phyloP scores from a whole-genome alignment of 768 basidiomycete genomes.

The Pleurotus citrinopileatus region DNA sequence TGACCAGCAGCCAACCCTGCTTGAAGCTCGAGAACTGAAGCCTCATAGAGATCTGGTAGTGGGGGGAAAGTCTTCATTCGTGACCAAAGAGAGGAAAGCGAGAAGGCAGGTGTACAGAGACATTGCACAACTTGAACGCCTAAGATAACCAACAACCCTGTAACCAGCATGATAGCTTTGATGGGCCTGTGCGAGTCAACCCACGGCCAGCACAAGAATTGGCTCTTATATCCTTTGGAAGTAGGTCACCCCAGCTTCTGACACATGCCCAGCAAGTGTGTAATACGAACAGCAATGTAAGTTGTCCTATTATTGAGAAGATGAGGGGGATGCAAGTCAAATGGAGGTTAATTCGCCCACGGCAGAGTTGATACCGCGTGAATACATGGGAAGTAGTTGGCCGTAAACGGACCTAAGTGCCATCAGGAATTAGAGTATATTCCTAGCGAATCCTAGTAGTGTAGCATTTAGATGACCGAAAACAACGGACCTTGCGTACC shows the following conservation, averaged over 20 bases:
- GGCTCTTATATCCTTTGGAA: background rate
- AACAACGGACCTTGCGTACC: no score
- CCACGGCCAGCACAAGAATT: background rate
- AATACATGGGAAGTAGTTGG: slow-evolving; percentile 1
- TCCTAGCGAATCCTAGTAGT: no score
- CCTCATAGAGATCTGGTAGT: slow-evolving; percentile 60
- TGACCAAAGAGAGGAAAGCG: background rate
- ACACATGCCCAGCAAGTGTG: background rate
- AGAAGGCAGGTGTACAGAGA: background rate
- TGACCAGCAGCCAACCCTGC: slow-evolving; percentile 43
- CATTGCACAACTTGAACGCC: background rate
- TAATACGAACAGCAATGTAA: background rate
- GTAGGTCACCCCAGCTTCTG: background rate
- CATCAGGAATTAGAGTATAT: no score
- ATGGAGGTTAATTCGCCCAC: background rate
- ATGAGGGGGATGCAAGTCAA: background rate
- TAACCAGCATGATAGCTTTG: background rate
- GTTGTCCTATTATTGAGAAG: background rate
- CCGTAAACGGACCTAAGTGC: no score
- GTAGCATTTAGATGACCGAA: no score
- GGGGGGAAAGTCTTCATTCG: background rate
- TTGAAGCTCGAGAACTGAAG: slow-evolving; percentile 53
- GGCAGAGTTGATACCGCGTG: background rate
- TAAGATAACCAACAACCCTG: background rate
- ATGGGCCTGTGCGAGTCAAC: background rate